Base-by-base conservation (phyloP, 345 rosid genomes). In the Clausena lansium region DNA sequence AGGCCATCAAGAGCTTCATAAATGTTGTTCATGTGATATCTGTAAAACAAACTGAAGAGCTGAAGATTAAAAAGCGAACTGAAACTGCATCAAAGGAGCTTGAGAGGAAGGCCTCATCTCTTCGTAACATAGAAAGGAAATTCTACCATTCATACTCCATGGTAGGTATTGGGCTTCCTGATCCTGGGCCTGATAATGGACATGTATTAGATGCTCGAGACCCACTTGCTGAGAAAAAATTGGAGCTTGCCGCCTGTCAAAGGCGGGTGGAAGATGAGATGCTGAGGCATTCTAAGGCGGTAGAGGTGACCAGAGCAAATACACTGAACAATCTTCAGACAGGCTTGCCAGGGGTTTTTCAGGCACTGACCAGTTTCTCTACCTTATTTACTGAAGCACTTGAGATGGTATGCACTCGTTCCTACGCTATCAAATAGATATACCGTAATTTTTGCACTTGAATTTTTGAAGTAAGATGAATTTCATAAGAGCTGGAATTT, bases 1-100 rank as follows among this genome's bases (percentile, higher is more conserved):
- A 90, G 86, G 99, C 99, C 76, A 96, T 96, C 85, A 96, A 92
- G 87, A 96, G 99, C 89, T 94, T 96, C 66, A 86, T 92, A 83
- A 89, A 89, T 2, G 90, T 96, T 50, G 94, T 96, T 45, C 95
- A 88, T 22, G 99, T 80, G 82, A 96, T 96, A 85, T 87, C 92
- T 0, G 81, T 58, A 15, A 89, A 96, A 82, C 99, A 96, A 83
- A 47, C 85, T 0, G 99, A 91, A 78, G 99, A 96, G 81, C 84
- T 91, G 47, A 96, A 92, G 89, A 82, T 92, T 30, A 90, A 89
- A 80, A 96, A 91, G 84, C 78, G 89, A 85, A 89, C 94, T 0
- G 98, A 94, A 75, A 73, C 87, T 45, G 93, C 90, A 25, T 89
- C 98, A 0, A 92, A 89, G 81, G 99, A 96, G 85, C 93, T 94